Percentiles rank a stretch among this genome's conserved stretches.
Conservation (phyloP, 495 filamentous ascomycete species). For the Jackrogersella multiformis region DNA sequence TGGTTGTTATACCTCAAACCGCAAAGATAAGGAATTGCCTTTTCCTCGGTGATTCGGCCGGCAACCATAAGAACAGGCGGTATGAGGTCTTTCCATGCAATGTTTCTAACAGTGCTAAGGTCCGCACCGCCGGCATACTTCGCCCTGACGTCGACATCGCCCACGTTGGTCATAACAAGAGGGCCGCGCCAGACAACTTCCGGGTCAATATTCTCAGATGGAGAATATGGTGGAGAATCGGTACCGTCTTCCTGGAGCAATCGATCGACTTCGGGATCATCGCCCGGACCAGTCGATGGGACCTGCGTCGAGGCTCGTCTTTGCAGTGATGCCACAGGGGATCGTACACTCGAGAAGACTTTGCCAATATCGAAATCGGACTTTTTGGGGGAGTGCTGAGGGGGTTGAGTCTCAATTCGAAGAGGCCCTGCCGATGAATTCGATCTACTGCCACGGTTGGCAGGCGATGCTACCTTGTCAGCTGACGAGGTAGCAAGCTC, state of each 20-base stretch:
- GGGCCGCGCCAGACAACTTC: slow-evolving; percentile 85
- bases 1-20: slow-evolving; percentile 75
- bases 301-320: slow-evolving; percentile 58
- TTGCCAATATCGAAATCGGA: slow-evolving; percentile 75
- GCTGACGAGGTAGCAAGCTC: slow-evolving; percentile 48
- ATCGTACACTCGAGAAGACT: slow-evolving; percentile 72
- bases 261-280: slow-evolving; percentile 89
- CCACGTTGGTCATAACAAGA: slow-evolving; percentile 78
- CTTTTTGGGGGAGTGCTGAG: slow-evolving; percentile 56
- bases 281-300: slow-evolving; percentile 59
- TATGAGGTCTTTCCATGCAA: slow-evolving; percentile 75
- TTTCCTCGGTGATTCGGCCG: slow-evolving; percentile 81
- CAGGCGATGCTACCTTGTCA: slow-evolving; percentile 31
- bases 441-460: slow-evolving; percentile 34
- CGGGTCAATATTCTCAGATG: slow-evolving; percentile 69
- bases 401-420: slow-evolving; percentile 55
- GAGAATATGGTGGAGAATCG: slow-evolving; percentile 87
- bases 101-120: slow-evolving; percentile 61
- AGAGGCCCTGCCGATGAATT: slow-evolving; percentile 50
- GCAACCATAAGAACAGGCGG: slow-evolving; percentile 75
- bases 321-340: slow-evolving; percentile 60
- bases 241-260: slow-evolving; percentile 85
- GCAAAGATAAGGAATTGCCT: slow-evolving; percentile 89
- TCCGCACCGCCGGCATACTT: slow-evolving; percentile 85
- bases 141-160: slow-evolving; percentile 77